Evolutionary conservation across 2,329 filamentous ascomycete species (phyloP).

Genomic region (Parascedosporium putredinis): DNA sequence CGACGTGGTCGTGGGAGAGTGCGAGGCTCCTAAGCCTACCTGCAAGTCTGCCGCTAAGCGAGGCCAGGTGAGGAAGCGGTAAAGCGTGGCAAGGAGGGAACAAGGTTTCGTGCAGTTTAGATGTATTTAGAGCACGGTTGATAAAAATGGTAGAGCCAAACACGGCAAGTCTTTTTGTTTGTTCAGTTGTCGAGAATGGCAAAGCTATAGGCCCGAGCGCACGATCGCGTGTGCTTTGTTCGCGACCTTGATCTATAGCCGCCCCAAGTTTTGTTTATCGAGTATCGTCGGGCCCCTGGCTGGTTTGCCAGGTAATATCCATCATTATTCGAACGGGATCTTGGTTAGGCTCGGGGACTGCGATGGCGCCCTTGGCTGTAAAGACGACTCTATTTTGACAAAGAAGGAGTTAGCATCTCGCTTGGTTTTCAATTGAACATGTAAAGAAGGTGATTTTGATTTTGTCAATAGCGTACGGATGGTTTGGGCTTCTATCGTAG

Average conservation of each 20-base stretch:
- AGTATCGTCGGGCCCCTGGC: not conserved
- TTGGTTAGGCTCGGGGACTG: not conserved
- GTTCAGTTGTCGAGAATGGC: too few species aligned
- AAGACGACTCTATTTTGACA: not conserved
- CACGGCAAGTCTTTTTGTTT: too few species aligned
- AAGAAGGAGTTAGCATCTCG: not conserved
- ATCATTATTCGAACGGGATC: not conserved
- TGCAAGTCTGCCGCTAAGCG: not conserved
- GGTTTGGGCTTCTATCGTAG: not conserved
- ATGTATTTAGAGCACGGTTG: too few species aligned
- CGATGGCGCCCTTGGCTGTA: not conserved
- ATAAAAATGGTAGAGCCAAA: too few species aligned
- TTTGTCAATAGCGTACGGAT: not conserved
- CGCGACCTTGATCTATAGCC: not conserved
- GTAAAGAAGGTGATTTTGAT: not conserved
- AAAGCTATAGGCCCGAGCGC: too few species aligned
- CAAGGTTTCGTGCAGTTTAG: too few species aligned
- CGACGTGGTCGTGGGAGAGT: not conserved
- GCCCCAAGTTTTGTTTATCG: not conserved
- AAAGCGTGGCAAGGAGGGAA: too few species aligned
- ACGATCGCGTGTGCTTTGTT: too few species aligned
- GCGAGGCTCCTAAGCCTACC: not conserved
- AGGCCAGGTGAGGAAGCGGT: not conserved
- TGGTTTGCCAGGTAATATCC: conserved; percentile 1
- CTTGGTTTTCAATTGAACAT: not conserved